Evolutionary conservation across 1,139 yeast genomes (phyloP), one percentile per base, ranked within the genome.

Genomic region (Saccharomycopsis hybrid): DNA sequence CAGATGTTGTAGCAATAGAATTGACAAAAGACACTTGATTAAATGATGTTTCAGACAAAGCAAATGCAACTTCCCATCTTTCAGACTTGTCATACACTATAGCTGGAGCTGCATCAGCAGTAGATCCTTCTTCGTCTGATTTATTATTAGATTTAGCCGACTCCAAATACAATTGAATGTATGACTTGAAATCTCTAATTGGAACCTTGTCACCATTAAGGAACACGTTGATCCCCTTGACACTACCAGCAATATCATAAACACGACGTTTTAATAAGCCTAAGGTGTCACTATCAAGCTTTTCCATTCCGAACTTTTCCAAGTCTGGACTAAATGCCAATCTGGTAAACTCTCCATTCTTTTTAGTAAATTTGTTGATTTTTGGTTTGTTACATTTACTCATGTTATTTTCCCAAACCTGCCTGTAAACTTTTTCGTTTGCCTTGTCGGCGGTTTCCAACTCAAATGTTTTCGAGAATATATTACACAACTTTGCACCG

Each of bases 21-120:
- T 94, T 94, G 28, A 92, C 98, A 69, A 94, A 94, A 46, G 97
- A 89, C 41, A 94, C 95, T 65, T 94, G 98, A 58, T 88, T 87
- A 67, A 94, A 94, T 2, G 76, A 70, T 3, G 94, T 94, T 61
- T 90, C 96, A 47, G 97, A 86, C 1, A 89, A 86, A 1, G 96
- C 92, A 70, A 94, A 90, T 0, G 96, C 98, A 54, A 92, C 68
- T 66, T 94, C 99, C 98, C 98, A 94, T 57, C 97, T 77, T 43
- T 78, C 83, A 47, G 85, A 69, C 24, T 78, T 76, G 64, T 88
- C 95, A 62, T 89, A 88, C 28, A 92, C 83, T 50, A 92, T 76
- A 0, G 92, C 78, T 7, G 85, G 83, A 29, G 65, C 66, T 5
- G 65, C 61, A 5, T 60, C 64, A 31, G 63, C 68, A 18, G 60